These are phyloP conservation scores for Lyophyllum semitale DNA, from an alignment of 768 basidiomycete species.

Conservation along the genomic window DNA sequence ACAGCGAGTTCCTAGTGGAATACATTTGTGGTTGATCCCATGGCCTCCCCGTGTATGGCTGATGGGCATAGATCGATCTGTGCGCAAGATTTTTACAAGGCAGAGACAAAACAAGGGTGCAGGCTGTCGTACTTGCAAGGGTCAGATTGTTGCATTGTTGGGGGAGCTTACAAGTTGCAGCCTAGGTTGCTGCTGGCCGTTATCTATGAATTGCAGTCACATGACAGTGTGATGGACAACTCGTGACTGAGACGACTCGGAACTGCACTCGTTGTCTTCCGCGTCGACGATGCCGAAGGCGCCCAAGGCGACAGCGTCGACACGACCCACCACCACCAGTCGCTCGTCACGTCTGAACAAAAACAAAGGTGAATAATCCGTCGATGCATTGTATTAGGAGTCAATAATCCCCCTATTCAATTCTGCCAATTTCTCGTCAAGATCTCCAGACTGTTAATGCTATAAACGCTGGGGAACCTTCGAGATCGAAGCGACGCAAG, in stretches of 20 bases:
- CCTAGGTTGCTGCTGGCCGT: neutral
- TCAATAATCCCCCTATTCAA: neutral
- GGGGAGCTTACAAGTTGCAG: neutral
- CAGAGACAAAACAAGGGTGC: neutral
- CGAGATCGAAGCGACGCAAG: constrained; percentile 14
- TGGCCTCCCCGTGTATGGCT: neutral
- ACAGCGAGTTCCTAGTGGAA: constrained; percentile 8
- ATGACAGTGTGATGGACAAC: constrained; percentile 1
- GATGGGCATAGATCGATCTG: constrained; percentile 13
- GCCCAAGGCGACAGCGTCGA: constrained; percentile 4
- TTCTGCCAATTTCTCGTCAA: neutral
- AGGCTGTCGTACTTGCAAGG: no score
- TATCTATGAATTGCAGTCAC: neutral
- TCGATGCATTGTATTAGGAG: neutral
- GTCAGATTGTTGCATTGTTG: neutral
- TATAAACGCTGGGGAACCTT: constrained; percentile 1
- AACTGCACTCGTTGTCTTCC: neutral
- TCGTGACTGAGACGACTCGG: neutral
- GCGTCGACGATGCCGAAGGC: constrained; percentile 20
- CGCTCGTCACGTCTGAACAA: constrained; percentile 34
- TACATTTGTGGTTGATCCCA: neutral
- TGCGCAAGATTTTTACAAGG: neutral
- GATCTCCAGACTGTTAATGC: constrained; percentile 10
- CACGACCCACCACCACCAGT: constrained; percentile 13
- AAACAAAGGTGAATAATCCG: constrained; percentile 4